Conservation (phyloP, 2,329 filamentous ascomycete genomes). For the Ophiostoma tasmaniense region DNA sequence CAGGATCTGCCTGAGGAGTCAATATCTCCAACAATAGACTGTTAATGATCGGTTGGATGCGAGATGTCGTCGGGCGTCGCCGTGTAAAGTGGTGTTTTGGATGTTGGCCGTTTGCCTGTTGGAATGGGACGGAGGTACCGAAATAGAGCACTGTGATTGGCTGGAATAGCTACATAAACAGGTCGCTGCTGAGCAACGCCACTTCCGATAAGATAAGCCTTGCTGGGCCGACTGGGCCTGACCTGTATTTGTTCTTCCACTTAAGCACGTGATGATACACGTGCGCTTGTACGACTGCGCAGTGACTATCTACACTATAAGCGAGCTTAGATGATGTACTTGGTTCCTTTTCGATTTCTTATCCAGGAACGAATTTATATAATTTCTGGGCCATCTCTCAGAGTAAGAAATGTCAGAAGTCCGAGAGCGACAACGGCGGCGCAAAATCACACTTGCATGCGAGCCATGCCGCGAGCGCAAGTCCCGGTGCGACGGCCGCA, state of each 20-base stretch:
- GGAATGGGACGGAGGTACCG: not conserved
- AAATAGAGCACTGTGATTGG: constrained; percentile 11
- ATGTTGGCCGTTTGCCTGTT: constrained; percentile 5
- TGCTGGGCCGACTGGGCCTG: not conserved
- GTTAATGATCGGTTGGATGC: not conserved
- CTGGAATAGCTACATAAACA: constrained; percentile 10
- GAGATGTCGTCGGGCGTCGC: not conserved
- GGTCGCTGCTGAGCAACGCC: constrained; percentile 18
- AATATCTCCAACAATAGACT: not conserved
- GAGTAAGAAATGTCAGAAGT: not conserved
- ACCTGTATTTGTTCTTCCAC: too few species aligned
- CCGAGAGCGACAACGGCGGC: constrained; percentile 16
- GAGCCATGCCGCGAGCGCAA: constrained; percentile 36
- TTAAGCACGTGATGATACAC: not conserved
- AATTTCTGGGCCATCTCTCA: not conserved
- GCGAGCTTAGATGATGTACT: not conserved
- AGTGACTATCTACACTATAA: not conserved
- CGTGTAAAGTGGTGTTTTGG: constrained; percentile 16
- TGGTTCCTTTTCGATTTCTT: not conserved
- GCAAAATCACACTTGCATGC: constrained; percentile 32
- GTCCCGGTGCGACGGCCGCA: constrained; percentile 34
- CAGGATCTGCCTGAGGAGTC: not conserved
- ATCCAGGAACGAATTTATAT: not conserved
- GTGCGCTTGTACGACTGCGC: not conserved
- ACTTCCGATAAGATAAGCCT: constrained; percentile 9